Base-by-base conservation (phyloP, 371 early-diverging fungal species). In the Capillidium rhysosporum region DNA sequence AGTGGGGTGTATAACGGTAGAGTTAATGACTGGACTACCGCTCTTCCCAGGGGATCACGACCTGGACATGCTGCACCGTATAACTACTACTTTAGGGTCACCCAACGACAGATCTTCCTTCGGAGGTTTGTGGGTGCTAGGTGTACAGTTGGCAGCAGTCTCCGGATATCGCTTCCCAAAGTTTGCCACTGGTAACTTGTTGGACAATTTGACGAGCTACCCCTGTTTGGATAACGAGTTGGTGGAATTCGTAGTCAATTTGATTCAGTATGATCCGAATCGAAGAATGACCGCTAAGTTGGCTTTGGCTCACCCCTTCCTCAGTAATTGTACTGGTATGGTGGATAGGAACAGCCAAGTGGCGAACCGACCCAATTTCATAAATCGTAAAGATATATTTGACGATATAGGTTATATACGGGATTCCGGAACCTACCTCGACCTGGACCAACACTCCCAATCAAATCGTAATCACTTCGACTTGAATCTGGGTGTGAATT, bases 221-320 rank as follows among this genome's bases (percentile, higher is more conserved):
- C 29, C 51, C 16, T 16, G 28, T 28, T 38, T 34, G 4, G 51
- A 34, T 28, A 16, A 20, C 21, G 10, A 20, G 3, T 51, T 75
- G 8, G 82, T 76, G 55, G 72, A 81, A 45, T 64, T 96, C 23
- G 70, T 98, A 24, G 64, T 80, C 1, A 70, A 73, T 2, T 70
- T 94, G 74, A 69, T 98, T 10, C 88, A 89, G 49, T 98, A 93
- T 57, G 90, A 95, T 63, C 98, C 98, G 8, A 69, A 72, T 49
- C 76, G 77, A 44, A 64, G 98, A 23, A 85, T 93, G 38, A 76
- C 86, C 9, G 97, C 97, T 0, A 79, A 82, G 29, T 80, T 86
- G 45, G 89, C 93, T 2, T 64, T 98, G 28, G 69, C 70, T 21
- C 90, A 93, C 61, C 76, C 82, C 18, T 96, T 92, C 59, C 97